Percentiles rank a stretch among this genome's conserved stretches.
phyloP scores from a whole-genome alignment of 352 stramenopile genomes.

The Pythium oligandrum region DNA sequence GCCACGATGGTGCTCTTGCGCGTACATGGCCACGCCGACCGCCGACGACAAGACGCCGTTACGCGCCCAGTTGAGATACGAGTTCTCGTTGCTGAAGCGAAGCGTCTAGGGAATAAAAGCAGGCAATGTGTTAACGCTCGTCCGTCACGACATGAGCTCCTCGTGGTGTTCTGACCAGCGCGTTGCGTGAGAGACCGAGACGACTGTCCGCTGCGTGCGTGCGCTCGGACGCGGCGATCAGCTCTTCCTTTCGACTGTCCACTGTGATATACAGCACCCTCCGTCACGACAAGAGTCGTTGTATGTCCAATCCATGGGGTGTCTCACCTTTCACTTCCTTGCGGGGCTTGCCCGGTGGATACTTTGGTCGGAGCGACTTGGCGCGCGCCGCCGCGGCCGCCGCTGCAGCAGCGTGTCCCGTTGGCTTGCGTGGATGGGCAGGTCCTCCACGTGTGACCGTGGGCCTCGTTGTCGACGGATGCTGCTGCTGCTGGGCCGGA shows the following conservation, averaged over 20 bases:
- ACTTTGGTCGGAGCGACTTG: constrained; percentile 1
- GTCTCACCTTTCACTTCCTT: constrained; percentile 3
- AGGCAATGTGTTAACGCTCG: constrained; percentile 1
- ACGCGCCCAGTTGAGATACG: constrained; percentile 84
- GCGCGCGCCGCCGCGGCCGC: constrained; percentile 4
- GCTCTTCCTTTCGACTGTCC: constrained; percentile 15
- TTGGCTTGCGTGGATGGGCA: no score
- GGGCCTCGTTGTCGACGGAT: not conserved
- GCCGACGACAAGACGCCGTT: constrained; percentile 80
- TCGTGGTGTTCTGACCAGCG: constrained; percentile 19
- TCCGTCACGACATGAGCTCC: not conserved
- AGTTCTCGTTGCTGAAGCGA: constrained; percentile 86
- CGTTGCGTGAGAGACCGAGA: constrained; percentile 26
- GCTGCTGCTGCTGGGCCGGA: constrained; percentile 18
- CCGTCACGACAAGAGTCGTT: no score
- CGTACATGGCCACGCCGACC: constrained; percentile 85
- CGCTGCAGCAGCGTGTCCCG: not conserved
- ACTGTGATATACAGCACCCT: not conserved
- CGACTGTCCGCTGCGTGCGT: constrained; percentile 31
- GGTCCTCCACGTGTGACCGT: no score
- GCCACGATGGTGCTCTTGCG: constrained; percentile 82
- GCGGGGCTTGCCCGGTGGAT: not conserved
- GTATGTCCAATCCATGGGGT: no score
- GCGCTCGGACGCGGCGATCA: constrained; percentile 22
- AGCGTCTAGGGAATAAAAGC: constrained; percentile 36